Evolutionary conservation across 2,329 filamentous ascomycete genomes (phyloP).

Genomic region (Ilyonectria mors-panacis): DNA sequence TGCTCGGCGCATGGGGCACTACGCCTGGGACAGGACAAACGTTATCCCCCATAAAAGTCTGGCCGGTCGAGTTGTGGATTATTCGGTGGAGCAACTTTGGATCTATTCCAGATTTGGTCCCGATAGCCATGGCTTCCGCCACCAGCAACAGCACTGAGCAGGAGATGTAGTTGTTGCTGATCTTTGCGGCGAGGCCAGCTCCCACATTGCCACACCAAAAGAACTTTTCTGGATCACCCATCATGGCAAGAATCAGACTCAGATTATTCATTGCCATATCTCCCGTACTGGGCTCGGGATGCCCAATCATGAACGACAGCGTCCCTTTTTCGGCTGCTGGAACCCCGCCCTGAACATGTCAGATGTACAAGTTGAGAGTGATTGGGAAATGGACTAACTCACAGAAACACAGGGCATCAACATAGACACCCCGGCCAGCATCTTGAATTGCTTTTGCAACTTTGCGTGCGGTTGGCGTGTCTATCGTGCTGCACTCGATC

Average conservation of each 20-base stretch:
- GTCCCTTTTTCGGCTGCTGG: neutral
- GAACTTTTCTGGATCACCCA: conserved; percentile 20
- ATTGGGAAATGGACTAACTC: neutral
- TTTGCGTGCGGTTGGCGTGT: conserved; percentile 12
- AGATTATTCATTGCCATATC: neutral
- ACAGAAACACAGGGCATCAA: conserved; percentile 19
- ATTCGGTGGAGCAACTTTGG: conserved; percentile 19
- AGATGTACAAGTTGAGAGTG: conserved; percentile 4
- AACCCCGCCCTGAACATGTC: neutral
- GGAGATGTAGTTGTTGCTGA: conserved; percentile 22
- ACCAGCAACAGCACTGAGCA: conserved; percentile 6
- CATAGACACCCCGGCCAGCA: conserved; percentile 5
- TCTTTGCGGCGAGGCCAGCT: conserved; percentile 18
- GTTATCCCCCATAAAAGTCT: conserved; percentile 25
- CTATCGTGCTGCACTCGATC: conserved; percentile 30
- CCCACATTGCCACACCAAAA: conserved; percentile 16
- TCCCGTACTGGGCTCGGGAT: neutral
- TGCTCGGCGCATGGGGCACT: conserved; percentile 15
- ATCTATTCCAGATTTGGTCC: conserved; percentile 13
- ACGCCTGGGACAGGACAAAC: conserved; percentile 12
- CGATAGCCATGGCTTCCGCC: conserved; percentile 24
- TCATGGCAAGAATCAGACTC: neutral
- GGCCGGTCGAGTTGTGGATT: conserved; percentile 31
- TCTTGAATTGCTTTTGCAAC: neutral
- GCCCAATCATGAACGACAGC: conserved; percentile 13